Evolutionary conservation across 2,329 filamentous ascomycete genomes (phyloP), one percentile per base, ranked within the genome.

Genomic region (Xylariales sp.): DNA sequence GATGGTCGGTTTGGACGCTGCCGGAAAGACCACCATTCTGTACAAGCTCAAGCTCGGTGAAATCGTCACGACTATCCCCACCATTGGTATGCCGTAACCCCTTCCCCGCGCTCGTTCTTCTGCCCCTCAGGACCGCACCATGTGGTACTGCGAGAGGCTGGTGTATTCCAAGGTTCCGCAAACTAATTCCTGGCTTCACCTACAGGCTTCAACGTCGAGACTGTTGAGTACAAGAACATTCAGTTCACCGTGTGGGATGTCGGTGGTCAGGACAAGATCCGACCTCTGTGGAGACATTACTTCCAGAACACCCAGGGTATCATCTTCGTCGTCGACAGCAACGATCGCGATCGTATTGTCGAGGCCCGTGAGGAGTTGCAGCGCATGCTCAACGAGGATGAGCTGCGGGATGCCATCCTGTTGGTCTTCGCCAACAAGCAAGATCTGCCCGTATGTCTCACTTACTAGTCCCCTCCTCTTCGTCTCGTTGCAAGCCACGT

Each of bases 171-270:
- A n/a, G n/a, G n/a, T n/a, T n/a, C n/a, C n/a, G n/a, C n/a, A n/a
- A n/a, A n/a, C n/a, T n/a, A n/a, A n/a, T n/a, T n/a, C n/a, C n/a
- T n/a, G n/a, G n/a, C n/a, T n/a, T 39, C 20, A 36, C 19, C 13
- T 46, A 27, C 51, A 90, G 86, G 93, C 60, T 98, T 98, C 84
- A 98, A 98, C 76, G 93, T 98, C 68, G 93, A 98, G 81, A 97
- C 93, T 40, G 93, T 98, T 67, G 90, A 95, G 67, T 97, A 97
- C 80, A 96, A 96, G 82, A 98, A 98, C 82, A 96, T 95, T 61
- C 89, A 95, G 68, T 98, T 98, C 80, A 97, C 91, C 67, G 93
- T 98, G 66, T 98, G 93, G 93, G 93, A 97, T 76, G 93, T 98
- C 62, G 93, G 93, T 78, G 93, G 93, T 69, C 93, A 98, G 78